Evolutionary conservation across 306 rosid genomes (phyloP), one percentile per base, ranked within the genome.

Genomic region (Ormosia emarginata): DNA sequence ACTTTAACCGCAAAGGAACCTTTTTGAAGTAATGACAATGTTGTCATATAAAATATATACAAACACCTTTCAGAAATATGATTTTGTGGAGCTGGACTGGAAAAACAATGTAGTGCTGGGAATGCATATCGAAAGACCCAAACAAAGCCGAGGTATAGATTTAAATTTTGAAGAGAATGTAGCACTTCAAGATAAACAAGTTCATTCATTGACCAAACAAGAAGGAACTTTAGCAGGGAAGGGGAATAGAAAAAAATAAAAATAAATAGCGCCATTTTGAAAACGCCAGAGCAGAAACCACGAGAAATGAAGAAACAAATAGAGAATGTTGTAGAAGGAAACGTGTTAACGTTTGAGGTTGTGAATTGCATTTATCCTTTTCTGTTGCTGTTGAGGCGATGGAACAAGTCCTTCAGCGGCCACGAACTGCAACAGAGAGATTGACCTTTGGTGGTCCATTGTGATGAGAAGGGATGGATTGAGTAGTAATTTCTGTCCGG

Each of bases 281-380:
- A 57, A 68, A 72, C 3, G 46, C 7, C 57, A 61, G 8, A 77
- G 64, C 56, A 62, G 32, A 72, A 65, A 49, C 52, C 9, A 53
- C 10, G 33, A 36, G 39, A 76, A 12, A 9, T 18, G 32, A 33
- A 57, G 14, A 8, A 34, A n/a, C 6, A 6, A 78, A 37, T 0
- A 3, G 3, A 34, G 46, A 81, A 67, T 68, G 74, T 17, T 24
- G 14, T 57, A 50, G 24, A 74, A 79, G 77, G 71, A 77, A 70
- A 87, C 90, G 88, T 87, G 68, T 68, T 81, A n/a, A n/a, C n/a
- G n/a, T n/a, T n/a, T 84, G 67, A 87, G 90, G 73, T 78, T 79
- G 14, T 56, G 62, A 78, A 87, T 84, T 17, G 64, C 84, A 52
- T 40, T 58, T 47, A 15, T 69, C 43, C 88, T 78, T 76, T 68